Evolutionary conservation across 306 rosid species (phyloP).

Genomic region (Urtica urens): DNA sequence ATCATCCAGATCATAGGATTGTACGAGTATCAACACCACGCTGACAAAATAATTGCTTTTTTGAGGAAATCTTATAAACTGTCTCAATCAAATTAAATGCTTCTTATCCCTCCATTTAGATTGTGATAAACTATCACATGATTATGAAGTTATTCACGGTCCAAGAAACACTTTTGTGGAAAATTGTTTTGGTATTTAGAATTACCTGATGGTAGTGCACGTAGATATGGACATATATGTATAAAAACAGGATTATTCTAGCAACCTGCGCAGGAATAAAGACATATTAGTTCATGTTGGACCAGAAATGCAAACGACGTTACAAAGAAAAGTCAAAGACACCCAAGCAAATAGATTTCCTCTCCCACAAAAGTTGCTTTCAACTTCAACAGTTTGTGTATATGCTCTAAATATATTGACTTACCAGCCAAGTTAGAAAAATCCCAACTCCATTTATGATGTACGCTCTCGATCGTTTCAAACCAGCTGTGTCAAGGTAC

Average conservation of each 20-base stretch:
- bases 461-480: constrained; percentile 76
- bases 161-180: constrained; percentile 8
- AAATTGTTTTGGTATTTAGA: background rate
- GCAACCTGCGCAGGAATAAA: constrained; percentile 59
- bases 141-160: too few species aligned
- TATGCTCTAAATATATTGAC: constrained; percentile 15
- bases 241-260: constrained; percentile 67
- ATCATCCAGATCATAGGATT: background rate
- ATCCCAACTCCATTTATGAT: constrained; percentile 79
- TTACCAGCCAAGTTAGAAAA: constrained; percentile 89
- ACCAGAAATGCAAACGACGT: background rate
- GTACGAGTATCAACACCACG: background rate
- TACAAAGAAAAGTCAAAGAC: background rate
- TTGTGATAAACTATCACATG: too few species aligned
- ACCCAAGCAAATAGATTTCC: too few species aligned
- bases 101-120: too few species aligned
- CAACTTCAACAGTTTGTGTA: background rate
- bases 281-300: constrained; percentile 8
- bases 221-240: constrained; percentile 77
- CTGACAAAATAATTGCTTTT: too few species aligned
- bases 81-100: too few species aligned
- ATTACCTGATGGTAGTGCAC: constrained; percentile 81
- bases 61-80: too few species aligned
- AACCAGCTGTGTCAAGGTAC: constrained; percentile 92
- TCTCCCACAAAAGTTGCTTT: too few species aligned